phyloP scores from a whole-genome alignment of 306 rosid genomes.

The Begonia peltatifolia region DNA sequence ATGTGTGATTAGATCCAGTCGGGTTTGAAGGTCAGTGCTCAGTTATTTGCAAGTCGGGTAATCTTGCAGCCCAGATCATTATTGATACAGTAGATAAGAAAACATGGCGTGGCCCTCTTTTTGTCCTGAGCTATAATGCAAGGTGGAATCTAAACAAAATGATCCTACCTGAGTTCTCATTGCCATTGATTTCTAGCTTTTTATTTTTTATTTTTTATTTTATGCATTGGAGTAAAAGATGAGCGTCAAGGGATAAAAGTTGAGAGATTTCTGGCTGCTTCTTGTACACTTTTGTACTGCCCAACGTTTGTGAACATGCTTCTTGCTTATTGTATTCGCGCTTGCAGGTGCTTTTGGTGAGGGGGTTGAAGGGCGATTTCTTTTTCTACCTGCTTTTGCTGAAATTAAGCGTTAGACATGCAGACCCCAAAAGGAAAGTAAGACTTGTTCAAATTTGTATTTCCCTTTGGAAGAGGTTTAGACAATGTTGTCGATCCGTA shows the following conservation, averaged over 20 bases:
- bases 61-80: not conserved
- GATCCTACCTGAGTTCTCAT: constrained; percentile 3
- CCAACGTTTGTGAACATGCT: constrained; percentile 45
- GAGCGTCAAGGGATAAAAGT: constrained; percentile 18
- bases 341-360: constrained; percentile 22
- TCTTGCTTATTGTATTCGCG: constrained; percentile 37
- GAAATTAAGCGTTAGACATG: constrained; percentile 27
- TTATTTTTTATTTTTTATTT: constrained; percentile 9
- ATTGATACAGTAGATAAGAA: not conserved
- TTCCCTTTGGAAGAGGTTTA: no score
- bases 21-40: not conserved
- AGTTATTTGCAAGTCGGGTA: no score
- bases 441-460: no score
- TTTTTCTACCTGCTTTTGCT: constrained; percentile 14
- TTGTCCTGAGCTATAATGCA: not conserved
- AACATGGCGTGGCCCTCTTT: not conserved
- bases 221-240: constrained; percentile 26
- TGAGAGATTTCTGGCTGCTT: constrained; percentile 39
- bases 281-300: no score
- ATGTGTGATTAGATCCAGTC: no score
- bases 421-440: constrained; percentile 46
- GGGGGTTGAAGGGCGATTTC: constrained; percentile 4
- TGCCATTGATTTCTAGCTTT: constrained; percentile 18
- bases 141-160: not conserved
- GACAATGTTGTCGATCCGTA: no score